Percentiles rank a stretch among this genome's conserved stretches.
Conservation (phyloP, 495 filamentous ascomycete genomes). For the Jackrogersella minutella region DNA sequence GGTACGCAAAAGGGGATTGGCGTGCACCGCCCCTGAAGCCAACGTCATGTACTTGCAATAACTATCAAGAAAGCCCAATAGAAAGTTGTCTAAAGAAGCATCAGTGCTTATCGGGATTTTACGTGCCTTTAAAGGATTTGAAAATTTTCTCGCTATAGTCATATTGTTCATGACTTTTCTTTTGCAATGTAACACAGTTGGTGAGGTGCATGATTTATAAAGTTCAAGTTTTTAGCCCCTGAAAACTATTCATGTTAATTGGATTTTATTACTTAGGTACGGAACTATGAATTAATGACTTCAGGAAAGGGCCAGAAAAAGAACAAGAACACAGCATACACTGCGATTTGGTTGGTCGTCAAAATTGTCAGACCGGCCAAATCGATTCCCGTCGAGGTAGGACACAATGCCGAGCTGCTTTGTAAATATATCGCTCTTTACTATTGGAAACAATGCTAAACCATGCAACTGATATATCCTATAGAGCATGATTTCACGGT, state of each 20-base stretch:
- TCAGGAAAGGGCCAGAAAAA: neutral
- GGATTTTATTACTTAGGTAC: neutral
- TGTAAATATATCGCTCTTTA: neutral
- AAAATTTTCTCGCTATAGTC: neutral
- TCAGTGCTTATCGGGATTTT: neutral
- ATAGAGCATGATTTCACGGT: neutral
- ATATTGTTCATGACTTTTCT: neutral
- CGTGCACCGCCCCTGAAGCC: constrained; percentile 3
- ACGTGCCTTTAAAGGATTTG: neutral
- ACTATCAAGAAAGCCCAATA: neutral
- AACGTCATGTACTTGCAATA: neutral
- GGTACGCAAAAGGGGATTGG: neutral
- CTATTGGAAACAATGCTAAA: too few species aligned
- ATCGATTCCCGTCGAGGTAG: neutral
- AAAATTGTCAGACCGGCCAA: neutral
- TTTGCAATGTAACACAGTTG: neutral
- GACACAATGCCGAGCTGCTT: neutral
- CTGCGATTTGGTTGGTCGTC: neutral
- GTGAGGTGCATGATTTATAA: neutral
- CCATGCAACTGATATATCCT: too few species aligned
- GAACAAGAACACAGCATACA: neutral
- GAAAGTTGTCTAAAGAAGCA: neutral
- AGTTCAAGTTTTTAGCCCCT: neutral
- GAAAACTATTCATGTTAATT: neutral
- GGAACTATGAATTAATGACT: too few species aligned